Base-by-base conservation (phyloP, 257 asterid genomes). In the Solanum bulbocastanum region DNA sequence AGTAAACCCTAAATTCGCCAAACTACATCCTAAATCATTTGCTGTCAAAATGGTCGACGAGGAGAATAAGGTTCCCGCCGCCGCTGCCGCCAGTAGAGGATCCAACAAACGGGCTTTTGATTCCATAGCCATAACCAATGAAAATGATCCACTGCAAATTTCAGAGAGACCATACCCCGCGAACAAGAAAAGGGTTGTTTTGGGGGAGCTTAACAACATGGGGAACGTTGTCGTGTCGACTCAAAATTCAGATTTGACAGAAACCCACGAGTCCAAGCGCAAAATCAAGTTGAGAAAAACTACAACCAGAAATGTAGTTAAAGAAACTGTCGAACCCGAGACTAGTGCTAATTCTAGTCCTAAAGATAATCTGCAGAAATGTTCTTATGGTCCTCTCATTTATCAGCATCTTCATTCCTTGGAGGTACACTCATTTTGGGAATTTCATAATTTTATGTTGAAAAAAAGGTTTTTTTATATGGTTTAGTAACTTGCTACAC, bases 181-280 rank as follows among this genome's bases (percentile, higher is more conserved):
- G 84, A 42, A 68, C 8, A 92, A 90, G 90, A 94, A 91, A 88
- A 94, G 98, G 85, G 95, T 88, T 27, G 96, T 86, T 35, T 89
- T 96, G 88, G 96, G 98, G 36, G 98, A 95, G 37, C 87, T 95
- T 84, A 93, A 96, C 46, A 96, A 94, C 89, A 36, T 90, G 42
- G 62, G 88, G 30, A 44, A 58, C 30, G 88, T 83, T 25, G 30
- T 89, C 11, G 87, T 78, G 42, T 81, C 44, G 88, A 71, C 83
- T 52, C 89, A 22, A n/a, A 84, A 65, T 62, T 33, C 88, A 76
- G 87, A 66, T 85, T n/a, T 56, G 30, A 91, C 39, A 13, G 87
- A 85, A 71, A 82, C 86, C 88, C 88, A 86, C 87, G 83, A 89
- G 33, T 71, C 73, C 25, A 88, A 79, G 16, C 49, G 86, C 88